Percentiles rank a stretch among this genome's conserved stretches.
Conservation (phyloP, 495 filamentous ascomycete species). For the Endocarpon pusillum region DNA sequence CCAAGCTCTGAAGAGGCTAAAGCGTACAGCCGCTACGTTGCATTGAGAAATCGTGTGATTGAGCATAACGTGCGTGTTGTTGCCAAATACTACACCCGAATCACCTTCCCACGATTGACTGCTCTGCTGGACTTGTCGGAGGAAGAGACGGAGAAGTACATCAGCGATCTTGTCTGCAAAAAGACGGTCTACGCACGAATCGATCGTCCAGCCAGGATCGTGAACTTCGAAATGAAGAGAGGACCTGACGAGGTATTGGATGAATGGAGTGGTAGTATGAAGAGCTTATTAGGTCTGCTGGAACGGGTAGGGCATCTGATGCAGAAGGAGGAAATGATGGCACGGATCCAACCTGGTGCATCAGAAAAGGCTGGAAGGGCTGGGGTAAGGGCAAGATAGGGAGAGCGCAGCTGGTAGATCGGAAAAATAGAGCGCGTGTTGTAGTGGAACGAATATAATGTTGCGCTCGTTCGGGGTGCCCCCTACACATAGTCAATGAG, state of each 20-base stretch:
- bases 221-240: slow-evolving; percentile 82
- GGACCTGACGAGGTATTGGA: slow-evolving; percentile 96
- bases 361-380: slow-evolving; percentile 36
- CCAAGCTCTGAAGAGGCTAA: slow-evolving; percentile 52
- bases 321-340: slow-evolving; percentile 99
- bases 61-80: slow-evolving; percentile 97
- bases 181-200: slow-evolving; percentile 98
- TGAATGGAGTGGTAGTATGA: slow-evolving; percentile 98
- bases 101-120: slow-evolving; percentile 75
- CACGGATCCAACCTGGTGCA: slow-evolving; percentile 64
- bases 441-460: no score
- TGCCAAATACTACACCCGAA: slow-evolving; percentile 96
- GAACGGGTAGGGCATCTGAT: slow-evolving; percentile 97
- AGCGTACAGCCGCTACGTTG: slow-evolving; percentile 70
- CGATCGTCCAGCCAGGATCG: slow-evolving; percentile 77
- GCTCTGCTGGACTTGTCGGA: slow-evolving; percentile 79
- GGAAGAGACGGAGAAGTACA: slow-evolving; percentile 94
- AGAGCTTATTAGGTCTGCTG: slow-evolving; percentile 77
- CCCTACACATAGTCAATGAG: no score
- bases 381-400: no score
- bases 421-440: no score
- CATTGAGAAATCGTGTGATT: slow-evolving; percentile 92
- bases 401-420: no score
- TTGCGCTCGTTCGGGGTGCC: no score
- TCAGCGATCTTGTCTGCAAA: slow-evolving; percentile 81